Evolutionary conservation across 208 protist genomes (phyloP), one percentile per base, ranked within the genome.

Genomic region (Angomonas deanei): DNA sequence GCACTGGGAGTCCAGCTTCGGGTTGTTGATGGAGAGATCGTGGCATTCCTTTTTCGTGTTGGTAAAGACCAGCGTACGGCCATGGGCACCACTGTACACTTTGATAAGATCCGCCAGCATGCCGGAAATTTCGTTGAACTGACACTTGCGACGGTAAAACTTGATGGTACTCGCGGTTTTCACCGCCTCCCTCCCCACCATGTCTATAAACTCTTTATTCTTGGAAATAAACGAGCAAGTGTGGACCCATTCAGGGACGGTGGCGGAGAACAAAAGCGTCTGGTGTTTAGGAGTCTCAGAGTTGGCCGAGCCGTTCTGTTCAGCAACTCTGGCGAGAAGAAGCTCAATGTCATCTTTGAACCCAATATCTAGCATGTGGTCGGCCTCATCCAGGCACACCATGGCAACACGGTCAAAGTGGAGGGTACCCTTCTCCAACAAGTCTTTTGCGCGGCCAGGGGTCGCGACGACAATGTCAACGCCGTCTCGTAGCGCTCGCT

Each of bases 401-500:
- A 98, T 91, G 53, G 82, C 78, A 10, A 96, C 72, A 48, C 80
- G 81, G 53, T 91, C 82, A 67, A 99, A 91, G 73, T 93, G 93
- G 10, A 84, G 62, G 24, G 80, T 93, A 2, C 94, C 98, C 78
- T 99, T 93, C 65, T 99, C 94, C 58, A 99, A 91, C 61, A 99
- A 97, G 59, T 99, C 98, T 76, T 99, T 91, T n/a, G 99, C 87
- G 42, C 98, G 80, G 13, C 98, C 98, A 2, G 98, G 98, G 10
- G 98, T 99, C 46, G 92, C 96, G 32, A 99, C 95, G 8, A 99
- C 72, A 50, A 99, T 93, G 75, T 99, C 98, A 67, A 99, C 97
- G 8, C 98, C 98, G 48, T 92, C 97, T 31, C 83, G 78, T 2
- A 99, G 76, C 28, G 82, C 74, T 26, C 91, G 85, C 63, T 96